Base-by-base conservation (phyloP, 176 grass and related monocot genomes). In the Alopecurus myosuroides region DNA sequence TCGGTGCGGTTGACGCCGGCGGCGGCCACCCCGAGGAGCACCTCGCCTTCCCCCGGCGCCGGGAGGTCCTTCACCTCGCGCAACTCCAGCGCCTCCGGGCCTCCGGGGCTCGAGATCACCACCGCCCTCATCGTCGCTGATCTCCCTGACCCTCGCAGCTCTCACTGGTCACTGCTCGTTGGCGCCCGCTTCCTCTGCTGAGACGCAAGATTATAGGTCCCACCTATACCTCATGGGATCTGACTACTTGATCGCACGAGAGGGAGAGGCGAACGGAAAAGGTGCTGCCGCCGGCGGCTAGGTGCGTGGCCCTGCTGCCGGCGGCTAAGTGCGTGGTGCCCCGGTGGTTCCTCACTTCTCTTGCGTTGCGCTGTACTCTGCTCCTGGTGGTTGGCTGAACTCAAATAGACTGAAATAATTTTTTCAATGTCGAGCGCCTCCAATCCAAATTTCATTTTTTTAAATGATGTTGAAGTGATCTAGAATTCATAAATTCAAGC, bases 1-100 rank as follows among this genome's bases (percentile, higher is more conserved):
- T 98, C 96, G 7, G 93, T 78, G 13, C 89, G 89, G 83, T 98
- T 98, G 58, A 95, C 63, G 3, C 88, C 85, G 18, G 92, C 70
- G 57, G 91, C 91, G 17, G 62, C 89, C 36, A 95, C 93, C 85
- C 81, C 5, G 44, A 95, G 62, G 26, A 98, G 83, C 10, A 98
- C 93, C 53, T 98, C 91, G 2, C 87, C 89, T 42, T 88, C 87
- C 4, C 89, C 82, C 17, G 86, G 72, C 46, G 51, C 9, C 0
- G 87, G 76, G 2, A 84, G 85, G 3, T 92, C 89, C 8, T 92
- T 93, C 31, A 95, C 95, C 67, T 95, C 85, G 65, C 55, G 84
- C 56, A 77, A 39, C 64, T 82, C 84, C 14, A 98, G 91, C 50
- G 91, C 93, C 55, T 92, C 89, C 48, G 94, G 85, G 8, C 95